Percentiles rank a stretch among this genome's conserved stretches.
phyloP scores from a whole-genome alignment of 768 basidiomycete genomes.

The Kwoniella pini region DNA sequence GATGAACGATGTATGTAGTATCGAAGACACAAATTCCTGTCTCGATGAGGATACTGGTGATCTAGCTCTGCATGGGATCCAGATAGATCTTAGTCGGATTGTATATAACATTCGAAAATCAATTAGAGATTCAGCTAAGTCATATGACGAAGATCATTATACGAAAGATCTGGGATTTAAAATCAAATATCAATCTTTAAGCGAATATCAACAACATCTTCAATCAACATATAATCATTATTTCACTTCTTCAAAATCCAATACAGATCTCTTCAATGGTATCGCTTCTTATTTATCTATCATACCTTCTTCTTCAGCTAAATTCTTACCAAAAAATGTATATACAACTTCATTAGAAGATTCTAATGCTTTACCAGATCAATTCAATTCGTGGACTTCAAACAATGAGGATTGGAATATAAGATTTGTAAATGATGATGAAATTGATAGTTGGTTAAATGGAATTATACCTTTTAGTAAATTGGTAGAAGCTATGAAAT shows the following conservation, averaged over 20 bases:
- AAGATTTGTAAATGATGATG: constrained; percentile 22
- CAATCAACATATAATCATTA: background rate
- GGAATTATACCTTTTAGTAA: constrained; percentile 1
- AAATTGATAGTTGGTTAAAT: constrained; percentile 28
- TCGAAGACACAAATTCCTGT: background rate
- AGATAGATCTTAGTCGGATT: background rate
- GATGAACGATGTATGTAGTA: background rate
- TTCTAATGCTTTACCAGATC: constrained; percentile 20
- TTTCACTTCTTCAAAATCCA: background rate
- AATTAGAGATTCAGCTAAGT: background rate
- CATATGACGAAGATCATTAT: background rate
- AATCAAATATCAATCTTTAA: background rate
- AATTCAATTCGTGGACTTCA: constrained; percentile 32
- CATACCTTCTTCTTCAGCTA: background rate
- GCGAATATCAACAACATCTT: background rate
- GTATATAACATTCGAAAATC: background rate
- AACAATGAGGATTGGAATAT: constrained; percentile 26
- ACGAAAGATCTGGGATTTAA: constrained; percentile 1
- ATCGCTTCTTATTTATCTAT: constrained; percentile 6
- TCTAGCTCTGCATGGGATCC: background rate
- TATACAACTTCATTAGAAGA: constrained; percentile 29
- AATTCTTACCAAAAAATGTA: constrained; percentile 21
- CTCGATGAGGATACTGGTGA: no score
- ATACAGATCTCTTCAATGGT: background rate
- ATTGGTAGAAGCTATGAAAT: constrained; percentile 22